These are phyloP conservation scores for Diaporthe destruens DNA, from an alignment of 2,329 filamentous ascomycete genomes.

Conservation along the genomic window DNA sequence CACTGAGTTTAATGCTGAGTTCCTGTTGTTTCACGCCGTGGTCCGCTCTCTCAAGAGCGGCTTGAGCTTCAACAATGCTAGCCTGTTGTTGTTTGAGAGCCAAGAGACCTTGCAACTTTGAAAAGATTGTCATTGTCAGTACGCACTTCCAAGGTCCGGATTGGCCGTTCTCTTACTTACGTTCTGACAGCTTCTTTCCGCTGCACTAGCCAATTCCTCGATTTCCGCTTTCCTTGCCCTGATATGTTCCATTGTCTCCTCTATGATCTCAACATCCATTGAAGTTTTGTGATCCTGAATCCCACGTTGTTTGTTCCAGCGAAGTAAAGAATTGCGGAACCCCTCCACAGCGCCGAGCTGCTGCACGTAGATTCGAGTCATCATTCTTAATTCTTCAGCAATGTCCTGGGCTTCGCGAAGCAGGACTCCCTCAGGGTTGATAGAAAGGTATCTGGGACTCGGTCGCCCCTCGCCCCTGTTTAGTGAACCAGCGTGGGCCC, in stretches of 20 bases:
- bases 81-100: background rate
- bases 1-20: background rate
- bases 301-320: background rate
- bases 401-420: background rate
- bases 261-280: background rate
- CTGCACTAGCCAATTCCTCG: background rate
- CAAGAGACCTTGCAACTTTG: background rate
- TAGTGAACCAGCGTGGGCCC: background rate
- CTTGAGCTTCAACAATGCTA: background rate
- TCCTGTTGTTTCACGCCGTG: background rate
- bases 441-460: background rate
- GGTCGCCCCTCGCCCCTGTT: background rate
- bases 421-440: background rate
- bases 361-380: background rate
- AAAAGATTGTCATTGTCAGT: background rate
- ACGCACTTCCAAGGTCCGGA: background rate
- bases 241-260: background rate
- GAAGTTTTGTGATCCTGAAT: background rate
- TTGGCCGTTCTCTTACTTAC: background rate
- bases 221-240: background rate
- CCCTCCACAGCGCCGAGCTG: background rate
- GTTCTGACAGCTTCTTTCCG: conserved; percentile 3
- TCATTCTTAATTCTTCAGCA: background rate
- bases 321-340: background rate
- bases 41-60: background rate